Evolutionary conservation across 108 stramenopile genomes (phyloP).

Genomic region (Cyclotella baltica): DNA sequence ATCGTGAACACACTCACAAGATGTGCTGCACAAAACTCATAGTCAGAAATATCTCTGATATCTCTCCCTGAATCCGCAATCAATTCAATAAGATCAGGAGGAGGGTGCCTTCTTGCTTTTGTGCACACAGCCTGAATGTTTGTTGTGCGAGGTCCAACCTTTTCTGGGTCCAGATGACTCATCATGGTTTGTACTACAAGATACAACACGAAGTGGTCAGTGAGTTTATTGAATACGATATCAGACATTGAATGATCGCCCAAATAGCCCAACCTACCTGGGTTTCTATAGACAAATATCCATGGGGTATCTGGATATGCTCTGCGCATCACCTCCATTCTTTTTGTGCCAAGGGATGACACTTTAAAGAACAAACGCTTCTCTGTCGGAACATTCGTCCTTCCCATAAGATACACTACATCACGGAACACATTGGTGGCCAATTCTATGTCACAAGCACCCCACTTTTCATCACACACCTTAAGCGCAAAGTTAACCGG

Average conservation of each 20-base stretch:
- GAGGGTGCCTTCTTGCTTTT: conserved; percentile 31
- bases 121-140: conserved; percentile 38
- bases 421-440: conserved; percentile 66
- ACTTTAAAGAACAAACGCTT: conserved; percentile 93
- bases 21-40: conserved; percentile 87
- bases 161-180: conserved; percentile 65
- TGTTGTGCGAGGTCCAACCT: conserved; percentile 8
- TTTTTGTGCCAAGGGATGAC: conserved; percentile 76
- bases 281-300: conserved; percentile 93
- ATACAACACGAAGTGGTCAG: no score
- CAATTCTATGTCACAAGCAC: conserved; percentile 44
- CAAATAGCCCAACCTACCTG: no score
- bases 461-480: conserved; percentile 46
- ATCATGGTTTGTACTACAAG: conserved; percentile 94
- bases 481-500: conserved; percentile 71
- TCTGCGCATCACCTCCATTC: conserved; percentile 62
- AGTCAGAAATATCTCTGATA: conserved; percentile 44
- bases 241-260: no score
- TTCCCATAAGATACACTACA: conserved; percentile 79
- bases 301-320: conserved; percentile 89
- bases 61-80: conserved; percentile 42
- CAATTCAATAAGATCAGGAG: conserved; percentile 38
- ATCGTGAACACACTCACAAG: no score
- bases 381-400: conserved; percentile 49
- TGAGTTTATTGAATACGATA: no score